These are phyloP conservation scores for Corymbia maculata DNA, from an alignment of 345 rosid species.

Conservation along the genomic window DNA sequence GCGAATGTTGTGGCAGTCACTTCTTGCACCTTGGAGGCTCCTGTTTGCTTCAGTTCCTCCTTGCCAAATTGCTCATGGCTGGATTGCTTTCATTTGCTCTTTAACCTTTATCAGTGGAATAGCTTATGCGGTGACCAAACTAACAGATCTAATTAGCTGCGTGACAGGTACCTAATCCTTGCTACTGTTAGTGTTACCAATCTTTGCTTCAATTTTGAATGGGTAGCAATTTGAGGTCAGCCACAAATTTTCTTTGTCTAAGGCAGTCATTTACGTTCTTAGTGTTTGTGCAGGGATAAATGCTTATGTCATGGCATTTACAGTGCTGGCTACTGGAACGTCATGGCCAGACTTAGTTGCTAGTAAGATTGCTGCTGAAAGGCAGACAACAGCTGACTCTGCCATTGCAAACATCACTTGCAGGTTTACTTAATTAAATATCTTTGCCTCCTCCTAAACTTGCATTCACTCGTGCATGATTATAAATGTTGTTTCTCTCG, in stretches of 20 bases:
- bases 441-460: background rate
- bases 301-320: constrained; percentile 88
- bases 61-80: constrained; percentile 76
- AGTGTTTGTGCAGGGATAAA: constrained; percentile 51
- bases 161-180: constrained; percentile 52
- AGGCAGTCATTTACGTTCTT: background rate
- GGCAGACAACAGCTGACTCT: constrained; percentile 90
- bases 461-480: background rate
- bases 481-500: background rate
- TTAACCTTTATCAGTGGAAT: constrained; percentile 75
- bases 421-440: constrained; percentile 36
- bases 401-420: constrained; percentile 97
- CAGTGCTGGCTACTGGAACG: constrained; percentile 83
- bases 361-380: constrained; percentile 93
- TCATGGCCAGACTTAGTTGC: constrained; percentile 99
- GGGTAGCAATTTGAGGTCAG: background rate
- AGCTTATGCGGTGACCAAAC: constrained; percentile 63
- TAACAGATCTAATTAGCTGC: constrained; percentile 85
- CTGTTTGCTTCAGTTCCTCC: constrained; percentile 93
- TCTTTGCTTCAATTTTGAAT: background rate
- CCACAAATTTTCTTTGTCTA: background rate
- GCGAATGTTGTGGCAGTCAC: constrained; percentile 48
- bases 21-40: constrained; percentile 70
- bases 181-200: background rate
- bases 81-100: constrained; percentile 84